phyloP scores from a whole-genome alignment of 2,329 filamentous ascomycete species.

The Didymella lethalis region DNA sequence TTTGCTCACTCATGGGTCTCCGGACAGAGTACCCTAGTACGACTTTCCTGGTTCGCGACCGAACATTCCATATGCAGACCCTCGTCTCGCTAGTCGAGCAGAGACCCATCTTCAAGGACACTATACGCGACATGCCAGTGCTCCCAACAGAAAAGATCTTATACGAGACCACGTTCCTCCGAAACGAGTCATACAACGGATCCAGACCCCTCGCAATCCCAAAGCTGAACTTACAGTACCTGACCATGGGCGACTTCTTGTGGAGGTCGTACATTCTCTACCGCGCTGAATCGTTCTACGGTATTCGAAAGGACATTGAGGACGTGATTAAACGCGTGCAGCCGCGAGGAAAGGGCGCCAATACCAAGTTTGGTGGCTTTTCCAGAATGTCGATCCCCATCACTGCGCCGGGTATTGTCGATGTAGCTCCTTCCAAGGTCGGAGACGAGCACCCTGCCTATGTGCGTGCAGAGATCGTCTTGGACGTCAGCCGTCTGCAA shows the following conservation, averaged over 20 bases:
- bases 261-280: slow-evolving; percentile 93
- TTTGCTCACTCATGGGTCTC: slow-evolving; percentile 77
- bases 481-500: slow-evolving; percentile 82
- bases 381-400: slow-evolving; percentile 93
- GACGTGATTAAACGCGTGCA: slow-evolving; percentile 79
- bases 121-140: slow-evolving; percentile 72
- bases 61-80: slow-evolving; percentile 73
- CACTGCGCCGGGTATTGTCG: slow-evolving; percentile 82
- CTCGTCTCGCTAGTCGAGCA: slow-evolving; percentile 79
- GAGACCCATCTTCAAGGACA: slow-evolving; percentile 82
- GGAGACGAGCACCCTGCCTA: slow-evolving; percentile 83
- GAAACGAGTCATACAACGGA: slow-evolving; percentile 87
- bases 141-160: slow-evolving; percentile 84
- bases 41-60: slow-evolving; percentile 68
- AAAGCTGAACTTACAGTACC: slow-evolving; percentile 93
- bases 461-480: slow-evolving; percentile 83
- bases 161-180: slow-evolving; percentile 79
- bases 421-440: slow-evolving; percentile 82
- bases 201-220: slow-evolving; percentile 87
- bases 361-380: slow-evolving; percentile 76
- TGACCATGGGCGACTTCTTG: slow-evolving; percentile 94
- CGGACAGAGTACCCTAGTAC: slow-evolving; percentile 82
- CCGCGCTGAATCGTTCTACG: slow-evolving; percentile 90
- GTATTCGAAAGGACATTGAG: slow-evolving; percentile 90
- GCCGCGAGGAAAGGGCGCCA: slow-evolving; percentile 73